These are phyloP conservation scores for Suillus paluster DNA, from an alignment of 768 basidiomycete species.

Conservation along the genomic window DNA sequence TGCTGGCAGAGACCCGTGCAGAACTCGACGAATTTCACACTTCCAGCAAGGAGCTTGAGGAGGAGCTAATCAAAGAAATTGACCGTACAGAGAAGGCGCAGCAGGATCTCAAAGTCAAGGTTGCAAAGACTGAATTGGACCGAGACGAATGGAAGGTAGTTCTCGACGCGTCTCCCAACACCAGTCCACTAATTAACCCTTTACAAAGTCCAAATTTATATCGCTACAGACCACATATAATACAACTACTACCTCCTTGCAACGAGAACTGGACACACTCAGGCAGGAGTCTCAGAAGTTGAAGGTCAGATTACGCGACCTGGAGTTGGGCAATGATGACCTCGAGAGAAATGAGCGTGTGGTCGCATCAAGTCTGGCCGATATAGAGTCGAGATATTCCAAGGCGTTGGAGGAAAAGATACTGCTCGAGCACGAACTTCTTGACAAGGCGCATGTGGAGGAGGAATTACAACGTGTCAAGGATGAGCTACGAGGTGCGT, in stretches of 20 bases:
- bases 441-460: conserved; percentile 88
- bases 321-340: conserved; percentile 98
- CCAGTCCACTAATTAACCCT: conserved; percentile 10
- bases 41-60: conserved; percentile 89
- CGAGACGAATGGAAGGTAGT: conserved; percentile 93
- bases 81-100: conserved; percentile 86
- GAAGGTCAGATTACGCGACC: conserved; percentile 79
- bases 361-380: conserved; percentile 79
- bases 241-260: conserved; percentile 86
- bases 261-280: conserved; percentile 86
- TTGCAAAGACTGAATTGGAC: conserved; percentile 70
- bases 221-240: conserved; percentile 89
- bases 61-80: conserved; percentile 90
- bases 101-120: conserved; percentile 77
- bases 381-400: conserved; percentile 88
- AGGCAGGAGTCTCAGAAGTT: conserved; percentile 73
- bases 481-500: conserved; percentile 89
- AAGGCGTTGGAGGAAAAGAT: conserved; percentile 96
- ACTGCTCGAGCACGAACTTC: conserved; percentile 90
- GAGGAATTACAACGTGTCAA: conserved; percentile 90
- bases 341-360: conserved; percentile 93
- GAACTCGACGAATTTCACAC: conserved; percentile 89
- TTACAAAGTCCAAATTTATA: conserved; percentile 76
- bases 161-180: conserved; percentile 9
- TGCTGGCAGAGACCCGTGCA: conserved; percentile 80